Evolutionary conservation across 495 filamentous ascomycete species (phyloP).

Genomic region (Amniculicola lignicola): DNA sequence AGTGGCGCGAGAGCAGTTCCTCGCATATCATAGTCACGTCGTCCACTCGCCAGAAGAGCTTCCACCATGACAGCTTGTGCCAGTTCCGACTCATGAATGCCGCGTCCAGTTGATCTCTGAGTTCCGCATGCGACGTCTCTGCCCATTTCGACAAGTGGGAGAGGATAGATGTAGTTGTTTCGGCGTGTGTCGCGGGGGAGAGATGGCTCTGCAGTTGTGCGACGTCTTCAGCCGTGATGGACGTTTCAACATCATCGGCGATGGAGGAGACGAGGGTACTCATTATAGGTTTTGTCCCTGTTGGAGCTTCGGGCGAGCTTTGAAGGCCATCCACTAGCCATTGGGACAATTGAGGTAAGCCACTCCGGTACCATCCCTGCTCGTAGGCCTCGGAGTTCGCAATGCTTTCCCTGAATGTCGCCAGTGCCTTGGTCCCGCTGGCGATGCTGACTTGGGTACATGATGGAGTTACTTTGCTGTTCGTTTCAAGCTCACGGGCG

Average conservation of each 20-base stretch:
- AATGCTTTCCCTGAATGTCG: slow-evolving; percentile 62
- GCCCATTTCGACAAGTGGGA: slow-evolving; percentile 66
- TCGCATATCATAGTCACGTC: slow-evolving; percentile 79
- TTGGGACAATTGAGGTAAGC: slow-evolving; percentile 59
- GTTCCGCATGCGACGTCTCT: slow-evolving; percentile 73
- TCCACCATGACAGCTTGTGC: slow-evolving; percentile 85
- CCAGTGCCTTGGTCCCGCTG: slow-evolving; percentile 56
- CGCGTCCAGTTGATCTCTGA: slow-evolving; percentile 69
- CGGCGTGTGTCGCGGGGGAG: slow-evolving; percentile 40
- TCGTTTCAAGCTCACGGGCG: slow-evolving; percentile 36
- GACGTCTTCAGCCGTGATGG: slow-evolving; percentile 52
- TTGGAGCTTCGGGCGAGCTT: slow-evolving; percentile 39
- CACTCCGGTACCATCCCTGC: slow-evolving; percentile 68
- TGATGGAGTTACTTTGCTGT: slow-evolving; percentile 32
- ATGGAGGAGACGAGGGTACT: slow-evolving; percentile 64
- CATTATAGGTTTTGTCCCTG: slow-evolving; percentile 64
- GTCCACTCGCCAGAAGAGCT: slow-evolving; percentile 89
- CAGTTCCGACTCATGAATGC: slow-evolving; percentile 70
- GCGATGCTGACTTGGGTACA: slow-evolving; percentile 58
- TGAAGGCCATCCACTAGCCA: slow-evolving; percentile 59
- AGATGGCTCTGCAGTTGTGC: slow-evolving; percentile 41
- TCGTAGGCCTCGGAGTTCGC: slow-evolving; percentile 68
- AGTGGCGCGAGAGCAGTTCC: slow-evolving; percentile 70
- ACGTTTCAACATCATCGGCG: slow-evolving; percentile 55
- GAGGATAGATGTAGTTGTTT: slow-evolving; percentile 52